These are phyloP conservation scores for Mucor piriformis DNA, from an alignment of 371 early-diverging fungal genomes.

Conservation along the genomic window DNA sequence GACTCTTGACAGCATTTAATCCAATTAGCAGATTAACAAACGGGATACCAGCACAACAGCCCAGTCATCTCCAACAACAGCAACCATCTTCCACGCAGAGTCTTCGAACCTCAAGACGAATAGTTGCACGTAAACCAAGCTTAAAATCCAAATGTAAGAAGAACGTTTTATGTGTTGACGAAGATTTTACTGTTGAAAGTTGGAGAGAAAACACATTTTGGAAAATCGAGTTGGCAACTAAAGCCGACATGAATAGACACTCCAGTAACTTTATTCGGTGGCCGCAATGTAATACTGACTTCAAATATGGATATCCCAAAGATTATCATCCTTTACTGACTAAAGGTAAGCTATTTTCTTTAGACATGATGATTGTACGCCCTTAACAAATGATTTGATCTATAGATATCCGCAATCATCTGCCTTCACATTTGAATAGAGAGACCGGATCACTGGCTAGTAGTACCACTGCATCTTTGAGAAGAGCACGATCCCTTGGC, in stretches of 20 bases:
- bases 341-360: constrained; percentile 8
- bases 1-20: constrained; percentile 21
- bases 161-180: constrained; percentile 25
- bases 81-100: background rate
- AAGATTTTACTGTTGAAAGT: constrained; percentile 11
- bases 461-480: constrained; percentile 1
- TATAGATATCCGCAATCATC: constrained; percentile 2
- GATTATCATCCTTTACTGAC: background rate
- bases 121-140: constrained; percentile 2
- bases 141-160: constrained; percentile 13
- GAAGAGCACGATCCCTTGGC: constrained; percentile 14
- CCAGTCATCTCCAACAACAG: background rate
- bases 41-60: background rate
- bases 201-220: constrained; percentile 16
- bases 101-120: background rate
- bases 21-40: constrained; percentile 1
- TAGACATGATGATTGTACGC: too few relatives aligned
- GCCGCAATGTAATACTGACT: constrained; percentile 6
- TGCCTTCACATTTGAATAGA: background rate
- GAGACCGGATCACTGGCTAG: constrained; percentile 7
- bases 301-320: constrained; percentile 1
- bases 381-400: too few relatives aligned
- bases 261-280: background rate
- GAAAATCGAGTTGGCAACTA: constrained; percentile 19
- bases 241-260: constrained; percentile 7